phyloP scores from a whole-genome alignment of 2,329 filamentous ascomycete genomes.

The Parastagonospora avenae region DNA sequence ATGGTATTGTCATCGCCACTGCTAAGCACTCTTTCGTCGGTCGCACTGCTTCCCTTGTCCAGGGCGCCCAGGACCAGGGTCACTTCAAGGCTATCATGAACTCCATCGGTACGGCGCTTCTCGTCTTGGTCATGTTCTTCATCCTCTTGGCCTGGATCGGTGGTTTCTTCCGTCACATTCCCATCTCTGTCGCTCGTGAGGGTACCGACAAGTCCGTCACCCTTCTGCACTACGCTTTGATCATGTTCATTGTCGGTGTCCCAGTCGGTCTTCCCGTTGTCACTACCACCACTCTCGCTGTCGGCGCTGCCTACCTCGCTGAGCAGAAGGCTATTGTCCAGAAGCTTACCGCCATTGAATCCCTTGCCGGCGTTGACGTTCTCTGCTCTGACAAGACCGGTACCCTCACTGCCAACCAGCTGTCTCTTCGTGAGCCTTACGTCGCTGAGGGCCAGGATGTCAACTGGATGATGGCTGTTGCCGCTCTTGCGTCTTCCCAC shows the following conservation, averaged over 20 bases:
- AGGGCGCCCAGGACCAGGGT: constrained; percentile 76
- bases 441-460: constrained; percentile 77
- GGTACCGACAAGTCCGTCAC: constrained; percentile 60
- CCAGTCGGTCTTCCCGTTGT: constrained; percentile 79
- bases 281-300: constrained; percentile 76
- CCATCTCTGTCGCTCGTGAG: constrained; percentile 63
- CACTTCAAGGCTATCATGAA: constrained; percentile 76
- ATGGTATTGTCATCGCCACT: constrained; percentile 69
- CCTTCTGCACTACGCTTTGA: constrained; percentile 57
- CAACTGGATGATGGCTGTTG: constrained; percentile 85
- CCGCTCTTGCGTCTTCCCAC: constrained; percentile 76
- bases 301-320: constrained; percentile 77
- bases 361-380: constrained; percentile 68
- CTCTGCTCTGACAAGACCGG: constrained; percentile 84
- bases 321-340: constrained; percentile 80
- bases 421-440: constrained; percentile 77
- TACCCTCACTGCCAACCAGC: constrained; percentile 76
- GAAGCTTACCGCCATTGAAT: constrained; percentile 80
- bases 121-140: constrained; percentile 79
- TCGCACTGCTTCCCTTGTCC: constrained; percentile 73
- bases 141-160: constrained; percentile 77
- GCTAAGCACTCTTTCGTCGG: constrained; percentile 78
- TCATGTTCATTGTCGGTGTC: constrained; percentile 75
- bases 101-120: constrained; percentile 74
- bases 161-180: constrained; percentile 75